phyloP scores from a whole-genome alignment of 768 basidiomycete species.

The Phaffia australis region DNA sequence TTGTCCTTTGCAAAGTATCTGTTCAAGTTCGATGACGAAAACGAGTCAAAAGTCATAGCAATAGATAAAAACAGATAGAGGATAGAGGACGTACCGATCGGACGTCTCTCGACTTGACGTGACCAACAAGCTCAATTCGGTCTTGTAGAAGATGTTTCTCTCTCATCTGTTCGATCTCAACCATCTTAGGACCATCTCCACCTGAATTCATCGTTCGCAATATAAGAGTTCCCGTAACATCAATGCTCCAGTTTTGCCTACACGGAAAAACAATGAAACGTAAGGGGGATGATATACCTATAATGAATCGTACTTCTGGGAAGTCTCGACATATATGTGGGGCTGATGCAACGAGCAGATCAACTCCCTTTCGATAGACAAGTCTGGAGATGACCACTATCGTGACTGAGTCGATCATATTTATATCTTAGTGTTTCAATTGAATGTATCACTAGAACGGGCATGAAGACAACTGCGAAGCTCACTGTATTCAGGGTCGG shows the following conservation, averaged over 20 bases:
- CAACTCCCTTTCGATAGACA: conserved; percentile 91
- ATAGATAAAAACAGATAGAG: neutral
- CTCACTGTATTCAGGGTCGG: conserved; percentile 45
- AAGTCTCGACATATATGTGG: conserved; percentile 77
- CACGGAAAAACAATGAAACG: conserved; percentile 1
- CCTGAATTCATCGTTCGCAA: conserved; percentile 42
- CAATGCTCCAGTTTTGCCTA: no score
- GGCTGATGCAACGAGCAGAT: conserved; percentile 82
- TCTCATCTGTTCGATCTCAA: conserved; percentile 88
- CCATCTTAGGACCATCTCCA: conserved; percentile 89
- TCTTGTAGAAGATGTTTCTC: conserved; percentile 84
- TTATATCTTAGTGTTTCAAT: neutral
- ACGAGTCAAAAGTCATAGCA: neutral
- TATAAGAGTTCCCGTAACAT: no score
- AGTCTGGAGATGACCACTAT: conserved; percentile 83
- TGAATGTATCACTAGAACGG: neutral
- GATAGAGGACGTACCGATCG: conserved; percentile 48
- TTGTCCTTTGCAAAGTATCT: conserved; percentile 76
- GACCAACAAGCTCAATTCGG: conserved; percentile 76
- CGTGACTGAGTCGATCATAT: conserved; percentile 50
- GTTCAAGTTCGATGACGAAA: neutral
- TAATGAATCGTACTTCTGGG: conserved; percentile 75
- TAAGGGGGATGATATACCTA: conserved; percentile 48
- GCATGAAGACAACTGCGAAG: neutral
- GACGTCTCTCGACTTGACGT: conserved; percentile 72